These are phyloP conservation scores for Cenchrus americanus DNA, from an alignment of 176 grass and related monocot genomes.

Conservation along the genomic window DNA sequence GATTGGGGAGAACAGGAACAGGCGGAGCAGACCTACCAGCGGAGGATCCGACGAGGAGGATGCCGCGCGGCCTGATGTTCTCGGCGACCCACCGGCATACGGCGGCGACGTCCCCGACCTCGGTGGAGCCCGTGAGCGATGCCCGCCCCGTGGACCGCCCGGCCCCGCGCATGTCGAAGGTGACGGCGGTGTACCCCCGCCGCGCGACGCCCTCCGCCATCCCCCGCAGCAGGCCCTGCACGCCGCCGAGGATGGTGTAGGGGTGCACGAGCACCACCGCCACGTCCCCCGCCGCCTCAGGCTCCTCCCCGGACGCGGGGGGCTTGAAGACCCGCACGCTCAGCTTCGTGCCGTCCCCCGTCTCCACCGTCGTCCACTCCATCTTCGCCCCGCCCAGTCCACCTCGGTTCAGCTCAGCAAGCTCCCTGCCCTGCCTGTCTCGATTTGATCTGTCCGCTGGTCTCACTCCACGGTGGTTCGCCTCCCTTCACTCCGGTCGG, in stretches of 20 bases:
- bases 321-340: slow-evolving; percentile 80
- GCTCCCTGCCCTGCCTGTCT: not conserved
- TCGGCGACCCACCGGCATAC: slow-evolving; percentile 85
- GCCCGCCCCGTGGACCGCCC: slow-evolving; percentile 79
- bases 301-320: slow-evolving; percentile 28
- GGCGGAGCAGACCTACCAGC: slow-evolving; percentile 50
- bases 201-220: slow-evolving; percentile 82
- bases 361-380: slow-evolving; percentile 80
- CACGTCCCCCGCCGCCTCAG: slow-evolving; percentile 48
- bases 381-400: slow-evolving; percentile 31
- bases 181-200: slow-evolving; percentile 62
- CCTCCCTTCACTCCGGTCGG: slow-evolving; percentile 17
- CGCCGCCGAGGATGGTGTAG: slow-evolving; percentile 87
- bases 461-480: not conserved
- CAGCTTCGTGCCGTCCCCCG: slow-evolving; percentile 80
- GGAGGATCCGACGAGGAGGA: slow-evolving; percentile 82
- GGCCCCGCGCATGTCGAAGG: slow-evolving; percentile 97
- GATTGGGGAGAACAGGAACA: no score
- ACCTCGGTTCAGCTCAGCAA: slow-evolving; percentile 21
- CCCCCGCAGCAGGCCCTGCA: slow-evolving; percentile 88
- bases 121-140: slow-evolving; percentile 74
- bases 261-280: slow-evolving; percentile 86
- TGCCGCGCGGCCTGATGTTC: slow-evolving; percentile 57
- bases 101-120: slow-evolving; percentile 77
- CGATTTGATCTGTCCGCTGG: slow-evolving; percentile 40